Percentiles rank a stretch among this genome's conserved stretches.
phyloP scores from a whole-genome alignment of 2,329 filamentous ascomycete species.

The Botrytis squamosa region DNA sequence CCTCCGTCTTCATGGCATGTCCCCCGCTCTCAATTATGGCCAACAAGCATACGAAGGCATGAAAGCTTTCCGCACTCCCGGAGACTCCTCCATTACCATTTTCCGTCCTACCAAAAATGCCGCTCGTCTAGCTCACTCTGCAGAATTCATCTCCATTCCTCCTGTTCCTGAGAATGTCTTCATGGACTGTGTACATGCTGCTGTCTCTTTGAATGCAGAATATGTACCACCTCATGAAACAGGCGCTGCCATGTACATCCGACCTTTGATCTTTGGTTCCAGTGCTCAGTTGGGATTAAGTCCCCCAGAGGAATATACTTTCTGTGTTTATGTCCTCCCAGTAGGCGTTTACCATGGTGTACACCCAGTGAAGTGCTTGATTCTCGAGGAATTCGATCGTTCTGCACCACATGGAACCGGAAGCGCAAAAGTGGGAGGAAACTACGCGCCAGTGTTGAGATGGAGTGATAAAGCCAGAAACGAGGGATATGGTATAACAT shows the following conservation, averaged over 20 bases:
- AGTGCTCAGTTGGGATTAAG: conserved; percentile 82
- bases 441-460: conserved; percentile 88
- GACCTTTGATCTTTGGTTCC: conserved; percentile 83
- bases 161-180: conserved; percentile 75
- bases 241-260: conserved; percentile 88
- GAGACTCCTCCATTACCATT: conserved; percentile 66
- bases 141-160: conserved; percentile 79
- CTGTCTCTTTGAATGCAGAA: conserved; percentile 83
- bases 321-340: conserved; percentile 85
- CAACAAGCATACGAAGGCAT: conserved; percentile 98
- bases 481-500: conserved; percentile 87
- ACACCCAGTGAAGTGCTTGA: conserved; percentile 80
- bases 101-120: conserved; percentile 90
- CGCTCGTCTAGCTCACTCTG: conserved; percentile 77
- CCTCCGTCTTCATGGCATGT: conserved; percentile 91
- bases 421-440: conserved; percentile 90
- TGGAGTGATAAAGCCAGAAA: conserved; percentile 79
- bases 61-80: conserved; percentile 85
- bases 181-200: conserved; percentile 71
- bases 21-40: conserved; percentile 92
- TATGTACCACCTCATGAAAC: conserved; percentile 88
- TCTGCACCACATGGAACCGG: conserved; percentile 89
- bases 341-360: conserved; percentile 93
- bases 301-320: conserved; percentile 89
- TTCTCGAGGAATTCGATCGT: conserved; percentile 91